phyloP scores from a whole-genome alignment of 2,329 filamentous ascomycete species.

The Cercospora berteroae region DNA sequence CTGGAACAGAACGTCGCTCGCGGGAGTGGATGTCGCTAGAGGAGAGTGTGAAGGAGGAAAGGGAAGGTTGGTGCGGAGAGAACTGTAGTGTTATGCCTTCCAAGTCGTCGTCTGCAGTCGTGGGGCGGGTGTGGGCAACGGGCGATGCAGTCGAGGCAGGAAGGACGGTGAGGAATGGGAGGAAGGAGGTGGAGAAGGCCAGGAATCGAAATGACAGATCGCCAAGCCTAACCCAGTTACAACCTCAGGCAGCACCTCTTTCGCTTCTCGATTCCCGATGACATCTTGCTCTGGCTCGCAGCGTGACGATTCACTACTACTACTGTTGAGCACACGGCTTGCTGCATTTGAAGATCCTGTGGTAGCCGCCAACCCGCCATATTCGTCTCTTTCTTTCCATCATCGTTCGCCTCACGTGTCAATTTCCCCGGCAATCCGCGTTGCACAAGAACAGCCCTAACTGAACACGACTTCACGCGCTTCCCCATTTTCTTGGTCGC shows the following conservation, averaged over 20 bases:
- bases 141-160: not conserved
- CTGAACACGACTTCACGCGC: constrained; percentile 1
- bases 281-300: not conserved
- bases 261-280: not conserved
- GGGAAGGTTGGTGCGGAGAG: not conserved
- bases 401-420: not conserved
- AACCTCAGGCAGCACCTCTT: not conserved
- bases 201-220: not conserved
- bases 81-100: not conserved
- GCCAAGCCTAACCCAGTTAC: not conserved
- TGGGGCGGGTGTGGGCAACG: not conserved
- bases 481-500: not conserved
- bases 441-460: constrained; percentile 5
- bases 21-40: not conserved
- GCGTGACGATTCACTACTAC: not conserved
- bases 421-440: not conserved
- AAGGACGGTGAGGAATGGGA: not conserved
- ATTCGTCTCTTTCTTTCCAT: not conserved
- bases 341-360: not conserved
- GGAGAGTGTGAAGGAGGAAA: not conserved
- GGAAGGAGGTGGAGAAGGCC: not conserved
- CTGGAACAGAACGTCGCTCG: constrained; percentile 1
- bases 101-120: not conserved
- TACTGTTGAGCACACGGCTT: not conserved
- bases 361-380: not conserved